These are phyloP conservation scores for Cercospora sesami DNA, from an alignment of 2,329 filamentous ascomycete species.

Conservation along the genomic window DNA sequence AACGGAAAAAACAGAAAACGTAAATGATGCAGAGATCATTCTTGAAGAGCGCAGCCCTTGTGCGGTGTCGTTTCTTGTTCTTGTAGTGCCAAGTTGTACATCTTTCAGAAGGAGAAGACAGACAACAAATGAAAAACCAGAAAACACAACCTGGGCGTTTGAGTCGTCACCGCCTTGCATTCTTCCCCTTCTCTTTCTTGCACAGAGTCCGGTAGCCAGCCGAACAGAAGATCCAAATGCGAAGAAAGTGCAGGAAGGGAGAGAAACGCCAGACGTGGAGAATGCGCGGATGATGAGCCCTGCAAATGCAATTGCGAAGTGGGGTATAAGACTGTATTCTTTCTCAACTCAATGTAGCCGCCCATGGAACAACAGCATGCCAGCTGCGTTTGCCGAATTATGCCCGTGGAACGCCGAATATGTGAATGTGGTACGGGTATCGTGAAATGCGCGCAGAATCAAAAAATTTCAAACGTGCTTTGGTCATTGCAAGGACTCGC, in stretches of 20 bases:
- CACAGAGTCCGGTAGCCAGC: background rate
- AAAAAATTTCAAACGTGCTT: slow-evolving; percentile 3
- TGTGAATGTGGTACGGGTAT: slow-evolving; percentile 14
- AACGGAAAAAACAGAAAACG: background rate
- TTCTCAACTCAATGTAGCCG: slow-evolving; percentile 5
- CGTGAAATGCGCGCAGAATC: slow-evolving; percentile 16
- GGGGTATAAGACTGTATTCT: slow-evolving; percentile 16
- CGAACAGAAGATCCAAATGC: background rate
- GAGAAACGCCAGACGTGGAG: slow-evolving; percentile 1
- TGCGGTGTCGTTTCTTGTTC: background rate
- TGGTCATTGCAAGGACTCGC: slow-evolving; percentile 31
- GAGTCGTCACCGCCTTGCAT: background rate
- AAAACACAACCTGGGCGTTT: background rate
- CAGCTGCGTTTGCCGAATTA: slow-evolving; percentile 14
- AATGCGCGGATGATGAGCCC: background rate
- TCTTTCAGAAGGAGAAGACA: background rate
- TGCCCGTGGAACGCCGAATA: slow-evolving; percentile 19
- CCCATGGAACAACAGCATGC: slow-evolving; percentile 13
- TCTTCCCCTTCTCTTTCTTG: background rate
- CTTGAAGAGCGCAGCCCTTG: slow-evolving; percentile 3
- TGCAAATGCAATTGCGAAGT: slow-evolving; percentile 4
- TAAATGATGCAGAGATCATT: slow-evolving; percentile 3
- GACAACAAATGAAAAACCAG: background rate
- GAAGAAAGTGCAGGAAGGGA: background rate
- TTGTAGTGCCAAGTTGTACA: background rate